A percentile compares a stretch with the other conserved stretches of the same genome.
phyloP scores from a whole-genome alignment of 2,329 filamentous ascomycete genomes.

The Aspergillus sp. region DNA sequence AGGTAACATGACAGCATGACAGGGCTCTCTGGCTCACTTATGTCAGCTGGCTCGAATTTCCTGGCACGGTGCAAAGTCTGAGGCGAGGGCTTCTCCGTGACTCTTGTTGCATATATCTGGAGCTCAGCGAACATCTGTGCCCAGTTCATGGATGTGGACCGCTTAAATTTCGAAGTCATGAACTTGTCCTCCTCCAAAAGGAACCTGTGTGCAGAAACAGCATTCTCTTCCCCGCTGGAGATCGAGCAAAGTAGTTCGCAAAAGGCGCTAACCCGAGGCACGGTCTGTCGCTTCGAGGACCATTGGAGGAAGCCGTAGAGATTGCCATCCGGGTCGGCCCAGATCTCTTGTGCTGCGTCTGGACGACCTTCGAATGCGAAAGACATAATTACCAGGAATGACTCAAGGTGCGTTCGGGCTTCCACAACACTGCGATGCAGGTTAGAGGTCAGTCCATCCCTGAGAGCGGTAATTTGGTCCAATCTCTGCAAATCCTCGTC shows the following conservation, averaged over 20 bases:
- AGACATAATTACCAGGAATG: constrained; percentile 89
- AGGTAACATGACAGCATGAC: constrained; percentile 97
- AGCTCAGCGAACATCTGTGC: constrained; percentile 90
- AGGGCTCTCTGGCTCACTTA: constrained; percentile 90
- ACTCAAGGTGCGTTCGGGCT: constrained; percentile 69
- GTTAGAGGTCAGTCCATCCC: constrained; percentile 48
- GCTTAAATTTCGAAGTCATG: constrained; percentile 76
- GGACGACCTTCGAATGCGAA: constrained; percentile 86
- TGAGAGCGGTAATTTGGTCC: constrained; percentile 50
- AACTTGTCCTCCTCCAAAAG: constrained; percentile 81
- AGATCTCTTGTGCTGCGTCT: constrained; percentile 85
- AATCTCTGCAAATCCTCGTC: constrained; percentile 83
- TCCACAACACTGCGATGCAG: constrained; percentile 47
- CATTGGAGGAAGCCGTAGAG: constrained; percentile 94
- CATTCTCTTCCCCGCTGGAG: constrained; percentile 79
- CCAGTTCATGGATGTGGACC: constrained; percentile 87
- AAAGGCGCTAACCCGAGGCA: constrained; percentile 93
- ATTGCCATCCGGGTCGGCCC: constrained; percentile 90
- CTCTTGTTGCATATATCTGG: constrained; percentile 77
- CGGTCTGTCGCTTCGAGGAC: constrained; percentile 94
- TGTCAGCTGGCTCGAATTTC: constrained; percentile 67
- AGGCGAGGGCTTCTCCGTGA: constrained; percentile 70
- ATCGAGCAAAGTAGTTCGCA: constrained; percentile 95
- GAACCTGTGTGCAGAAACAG: constrained; percentile 84
- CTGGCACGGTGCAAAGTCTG: constrained; percentile 62